These are phyloP conservation scores for Ambrosiella beaveri DNA, from an alignment of 2,329 filamentous ascomycete species.

Conservation along the genomic window DNA sequence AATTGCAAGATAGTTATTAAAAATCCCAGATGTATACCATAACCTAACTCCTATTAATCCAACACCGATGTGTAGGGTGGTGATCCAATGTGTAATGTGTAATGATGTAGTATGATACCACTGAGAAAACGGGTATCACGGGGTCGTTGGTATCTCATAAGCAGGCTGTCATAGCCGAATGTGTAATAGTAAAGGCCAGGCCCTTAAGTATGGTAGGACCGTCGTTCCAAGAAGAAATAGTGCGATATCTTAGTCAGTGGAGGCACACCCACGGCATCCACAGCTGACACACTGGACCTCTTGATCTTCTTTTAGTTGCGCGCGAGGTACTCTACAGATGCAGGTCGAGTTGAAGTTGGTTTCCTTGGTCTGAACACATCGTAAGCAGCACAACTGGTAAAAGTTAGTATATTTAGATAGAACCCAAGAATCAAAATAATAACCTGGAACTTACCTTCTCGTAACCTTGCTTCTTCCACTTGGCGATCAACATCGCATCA, in stretches of 20 bases:
- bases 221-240: neutral
- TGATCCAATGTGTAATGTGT: neutral
- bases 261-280: constrained; percentile 80
- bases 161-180: neutral
- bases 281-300: constrained; percentile 89
- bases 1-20: neutral
- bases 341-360: constrained; percentile 98
- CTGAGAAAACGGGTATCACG: neutral
- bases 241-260: constrained; percentile 45
- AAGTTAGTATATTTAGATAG: constrained; percentile 8
- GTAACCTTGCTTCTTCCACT: constrained; percentile 99
- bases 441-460: constrained; percentile 57
- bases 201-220: neutral
- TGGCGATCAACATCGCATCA: constrained; percentile 87
- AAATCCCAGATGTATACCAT: constrained; percentile 1
- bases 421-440: neutral
- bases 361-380: constrained; percentile 98
- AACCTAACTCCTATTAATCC: neutral
- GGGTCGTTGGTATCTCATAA: constrained; percentile 1
- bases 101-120: neutral
- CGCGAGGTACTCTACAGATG: constrained; percentile 84
- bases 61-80: neutral
- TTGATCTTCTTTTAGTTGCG: constrained; percentile 76
- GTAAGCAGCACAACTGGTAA: constrained; percentile 67
- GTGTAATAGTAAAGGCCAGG: neutral